Conservation (phyloP, 192 early-diverging fungal species). For the Backusella australiensis region DNA sequence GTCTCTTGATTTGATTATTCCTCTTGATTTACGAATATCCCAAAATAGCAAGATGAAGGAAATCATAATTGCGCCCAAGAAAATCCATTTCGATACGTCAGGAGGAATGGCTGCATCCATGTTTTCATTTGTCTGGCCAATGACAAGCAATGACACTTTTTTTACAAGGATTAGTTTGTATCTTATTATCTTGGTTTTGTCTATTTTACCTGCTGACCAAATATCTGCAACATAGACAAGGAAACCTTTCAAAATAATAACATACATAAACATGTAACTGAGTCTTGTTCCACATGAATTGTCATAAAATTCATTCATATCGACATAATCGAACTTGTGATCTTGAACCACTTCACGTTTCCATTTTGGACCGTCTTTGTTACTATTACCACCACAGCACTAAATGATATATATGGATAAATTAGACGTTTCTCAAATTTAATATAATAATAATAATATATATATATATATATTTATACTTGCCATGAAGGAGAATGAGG, state of each 20-base stretch:
- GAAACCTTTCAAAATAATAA: slow-evolving; percentile 69
- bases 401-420: background rate
- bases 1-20: slow-evolving; percentile 64
- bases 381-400: background rate
- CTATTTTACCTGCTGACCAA: slow-evolving; percentile 55
- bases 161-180: background rate
- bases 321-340: slow-evolving; percentile 90
- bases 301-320: slow-evolving; percentile 75
- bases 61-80: slow-evolving; percentile 62
- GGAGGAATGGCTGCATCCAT: slow-evolving; percentile 23
- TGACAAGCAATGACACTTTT: slow-evolving; percentile 29
- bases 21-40: slow-evolving; percentile 67
- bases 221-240: slow-evolving; percentile 83
- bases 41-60: slow-evolving; percentile 65
- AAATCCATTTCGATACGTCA: slow-evolving; percentile 49
- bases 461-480: background rate
- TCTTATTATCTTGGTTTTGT: background rate
- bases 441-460: background rate
- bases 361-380: slow-evolving; percentile 58
- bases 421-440: background rate
- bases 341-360: slow-evolving; percentile 77
- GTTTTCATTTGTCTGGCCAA: slow-evolving; percentile 15
- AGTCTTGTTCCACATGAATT: slow-evolving; percentile 42
- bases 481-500: background rate
- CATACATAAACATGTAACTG: slow-evolving; percentile 58